Base-by-base conservation (phyloP, 2,329 filamentous ascomycete species). In the Aspergillus fischeri region DNA sequence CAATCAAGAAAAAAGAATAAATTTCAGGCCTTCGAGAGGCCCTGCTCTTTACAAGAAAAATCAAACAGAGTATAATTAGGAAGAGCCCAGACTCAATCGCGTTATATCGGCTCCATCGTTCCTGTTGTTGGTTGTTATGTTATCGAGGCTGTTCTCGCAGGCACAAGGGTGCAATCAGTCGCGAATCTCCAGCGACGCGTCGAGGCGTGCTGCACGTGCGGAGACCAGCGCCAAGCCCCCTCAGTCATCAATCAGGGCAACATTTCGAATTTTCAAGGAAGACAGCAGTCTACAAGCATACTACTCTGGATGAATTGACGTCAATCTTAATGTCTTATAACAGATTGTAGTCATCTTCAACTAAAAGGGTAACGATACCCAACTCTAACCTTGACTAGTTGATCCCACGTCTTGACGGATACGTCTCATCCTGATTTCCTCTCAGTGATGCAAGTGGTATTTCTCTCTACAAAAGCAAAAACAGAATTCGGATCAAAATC, bases 121-220 rank as follows among this genome's bases (percentile, higher is more conserved):
- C 49, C 27, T 29, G 49, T 51, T 21, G 32, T 51, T 51, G 49
- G n/a, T 29, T 51, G 27, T 38, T 28, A 20, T 51, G 27, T 25
- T 28, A 29, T 32, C 35, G 6, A 51, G 28, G 20, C n/a, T 21
- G 49, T 27, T 35, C n/a, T 29, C 49, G 20, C n/a, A 11, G n/a
- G 49, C 32, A 32, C 24, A 51, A 51, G 32, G 8, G 49, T 38
- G 56, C 14, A 55, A 57, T 57, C 55, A 28, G 56, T 61, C 61
- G 61, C 61, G 61, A 53, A 60, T 61, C 58, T 57, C 53, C 49
- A 49, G 35, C 52, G 60, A 65, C 63, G 63, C 63, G 63, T 65
- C 61, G 21, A 29, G 44, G 51, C 53, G 57, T 51, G 53, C 49
- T 35, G 58, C 63, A 63, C 63, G 63, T 65, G 63, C 60, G 61